Evolutionary conservation across 2,329 filamentous ascomycete genomes (phyloP), one percentile per base, ranked within the genome.

Genomic region (Sporothrix brunneoviolacea): DNA sequence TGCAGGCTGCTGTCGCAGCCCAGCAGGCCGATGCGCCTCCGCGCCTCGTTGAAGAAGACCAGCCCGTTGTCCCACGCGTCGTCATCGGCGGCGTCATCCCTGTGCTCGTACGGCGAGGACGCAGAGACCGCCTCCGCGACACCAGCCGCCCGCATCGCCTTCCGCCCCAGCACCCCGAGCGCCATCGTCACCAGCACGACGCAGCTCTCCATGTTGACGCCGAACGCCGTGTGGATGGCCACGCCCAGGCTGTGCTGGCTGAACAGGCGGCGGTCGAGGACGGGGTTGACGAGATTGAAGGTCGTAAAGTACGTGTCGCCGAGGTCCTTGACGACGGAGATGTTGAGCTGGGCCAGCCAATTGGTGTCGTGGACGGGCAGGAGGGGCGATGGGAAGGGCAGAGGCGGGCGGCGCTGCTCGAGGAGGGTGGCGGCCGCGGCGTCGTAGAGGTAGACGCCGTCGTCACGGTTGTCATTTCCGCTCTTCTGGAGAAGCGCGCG

Each of bases 21-120:
- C 4, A 58, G 53, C 8, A 57, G 38, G 2, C 75, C 75, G 53
- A 75, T 69, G 4, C 74, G 69, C 51, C 70, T 71, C 16, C 75
- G 69, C 7, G 73, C 73, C 58, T 77, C 74, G 50, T 78, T 77
- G 62, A 77, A 76, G 55, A 77, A 77, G 22, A 69, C 70, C 35
- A 77, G 56, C 0, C 75, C 75, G 15, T 47, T 48, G 8, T 54
- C 55, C 51, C 54, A 52, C 13, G 36, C 48, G 15, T 50, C 52
- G 16, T 43, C 53, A 13, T 35, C 41, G 16, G 12, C 39, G 19
- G 19, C 30, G 4, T 7, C 21, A 19, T 21, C 51, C 21, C 18
- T 16, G 7, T 43, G 38, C 3, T 48, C 44, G 8, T 44, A 48
- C 2, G 33, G 43, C 1, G 50, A 33, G 2, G n/a, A n/a, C n/a